Conservation (phyloP, 2,329 filamentous ascomycete genomes). For the Trichoderma koningiopsis region DNA sequence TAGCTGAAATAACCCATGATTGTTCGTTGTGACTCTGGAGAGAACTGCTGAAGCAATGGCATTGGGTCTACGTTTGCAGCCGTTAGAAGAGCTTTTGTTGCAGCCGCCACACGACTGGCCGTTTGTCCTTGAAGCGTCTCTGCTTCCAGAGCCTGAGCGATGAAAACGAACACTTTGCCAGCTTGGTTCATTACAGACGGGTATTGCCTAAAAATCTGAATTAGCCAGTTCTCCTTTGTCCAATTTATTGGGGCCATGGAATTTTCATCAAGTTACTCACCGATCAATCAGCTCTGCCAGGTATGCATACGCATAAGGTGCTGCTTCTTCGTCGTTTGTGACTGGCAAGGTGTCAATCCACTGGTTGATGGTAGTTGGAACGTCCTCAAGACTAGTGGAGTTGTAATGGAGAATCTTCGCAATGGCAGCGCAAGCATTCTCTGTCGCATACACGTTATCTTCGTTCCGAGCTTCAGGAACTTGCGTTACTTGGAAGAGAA, state of each 20-base stretch:
- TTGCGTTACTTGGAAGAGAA: conserved; percentile 81
- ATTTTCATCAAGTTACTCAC: conserved; percentile 60
- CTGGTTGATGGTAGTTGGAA: conserved; percentile 73
- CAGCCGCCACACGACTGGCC: conserved; percentile 72
- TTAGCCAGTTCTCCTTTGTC: conserved; percentile 32
- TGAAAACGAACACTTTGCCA: conserved; percentile 78
- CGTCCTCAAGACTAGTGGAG: conserved; percentile 71
- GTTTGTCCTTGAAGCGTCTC: conserved; percentile 87
- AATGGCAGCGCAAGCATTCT: conserved; percentile 95
- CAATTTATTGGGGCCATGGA: background rate
- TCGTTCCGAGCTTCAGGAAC: conserved; percentile 81
- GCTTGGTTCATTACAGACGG: conserved; percentile 77
- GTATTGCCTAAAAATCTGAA: conserved; percentile 67
- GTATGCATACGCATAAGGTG: conserved; percentile 93
- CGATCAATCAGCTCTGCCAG: conserved; percentile 88
- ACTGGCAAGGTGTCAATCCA: conserved; percentile 94
- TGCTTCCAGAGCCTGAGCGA: conserved; percentile 86
- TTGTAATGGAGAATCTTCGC: conserved; percentile 97
- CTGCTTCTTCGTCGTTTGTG: conserved; percentile 93
- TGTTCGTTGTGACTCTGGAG: conserved; percentile 76
- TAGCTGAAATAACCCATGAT: conserved; percentile 79
- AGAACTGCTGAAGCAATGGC: conserved; percentile 73
- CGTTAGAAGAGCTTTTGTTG: conserved; percentile 76
- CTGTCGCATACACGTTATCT: conserved; percentile 94
- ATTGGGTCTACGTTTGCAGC: conserved; percentile 74